Evolutionary conservation across 75 land plant genomes (phyloP).

Genomic region (Sequoia sempervirens): DNA sequence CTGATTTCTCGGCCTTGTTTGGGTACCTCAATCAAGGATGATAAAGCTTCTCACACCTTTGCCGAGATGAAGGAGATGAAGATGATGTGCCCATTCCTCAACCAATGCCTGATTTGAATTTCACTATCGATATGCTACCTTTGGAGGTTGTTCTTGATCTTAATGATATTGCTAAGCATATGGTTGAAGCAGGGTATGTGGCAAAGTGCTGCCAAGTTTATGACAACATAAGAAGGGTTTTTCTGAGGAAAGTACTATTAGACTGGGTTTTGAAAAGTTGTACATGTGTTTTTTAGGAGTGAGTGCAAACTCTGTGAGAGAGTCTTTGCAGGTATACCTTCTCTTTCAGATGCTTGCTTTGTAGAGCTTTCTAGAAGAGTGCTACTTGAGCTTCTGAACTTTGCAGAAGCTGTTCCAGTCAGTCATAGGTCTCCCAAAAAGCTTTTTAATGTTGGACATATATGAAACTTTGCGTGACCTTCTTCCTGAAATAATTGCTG

Average conservation of each 20-base stretch:
- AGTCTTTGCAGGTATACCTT: slow-evolving; percentile 30
- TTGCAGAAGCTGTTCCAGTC: slow-evolving; percentile 23
- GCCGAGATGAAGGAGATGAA: slow-evolving; percentile 5
- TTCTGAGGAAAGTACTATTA: slow-evolving; percentile 64
- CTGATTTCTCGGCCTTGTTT: slow-evolving; percentile 1
- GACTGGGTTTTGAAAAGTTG: slow-evolving; percentile 58
- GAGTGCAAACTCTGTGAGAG: slow-evolving; percentile 44
- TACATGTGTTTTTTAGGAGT: slow-evolving; percentile 35
- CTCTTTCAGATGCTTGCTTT: too few relatives aligned
- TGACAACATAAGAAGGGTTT: slow-evolving; percentile 35
- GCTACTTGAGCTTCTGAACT: too few relatives aligned
- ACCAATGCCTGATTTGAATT: slow-evolving; percentile 45
- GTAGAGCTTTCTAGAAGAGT: too few relatives aligned
- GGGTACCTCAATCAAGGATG: background rate
- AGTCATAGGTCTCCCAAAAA: slow-evolving; percentile 16
- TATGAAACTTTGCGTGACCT: slow-evolving; percentile 50
- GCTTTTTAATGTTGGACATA: slow-evolving; percentile 60
- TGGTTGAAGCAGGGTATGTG: slow-evolving; percentile 53
- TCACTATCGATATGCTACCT: slow-evolving; percentile 60
- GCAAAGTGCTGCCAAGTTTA: slow-evolving; percentile 58
- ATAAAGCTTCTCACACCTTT: background rate
- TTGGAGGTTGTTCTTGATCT: background rate
- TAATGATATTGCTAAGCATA: slow-evolving; percentile 22
- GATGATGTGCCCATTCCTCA: slow-evolving; percentile 41
- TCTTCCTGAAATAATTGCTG: slow-evolving; percentile 20